phyloP scores from a whole-genome alignment of 306 rosid species.

The Rosa rugosa region DNA sequence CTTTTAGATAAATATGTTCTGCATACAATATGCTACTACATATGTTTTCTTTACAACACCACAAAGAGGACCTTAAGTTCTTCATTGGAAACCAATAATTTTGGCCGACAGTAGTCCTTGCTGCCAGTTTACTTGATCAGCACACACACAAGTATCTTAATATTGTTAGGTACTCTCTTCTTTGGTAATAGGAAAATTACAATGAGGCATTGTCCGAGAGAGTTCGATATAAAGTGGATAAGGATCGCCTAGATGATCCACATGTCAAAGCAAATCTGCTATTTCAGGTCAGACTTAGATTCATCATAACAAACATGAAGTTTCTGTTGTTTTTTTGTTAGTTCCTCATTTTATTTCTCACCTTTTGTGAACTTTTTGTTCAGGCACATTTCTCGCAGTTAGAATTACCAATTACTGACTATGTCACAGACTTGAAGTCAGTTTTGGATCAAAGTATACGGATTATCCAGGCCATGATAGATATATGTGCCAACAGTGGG shows the following conservation, averaged over 20 bases:
- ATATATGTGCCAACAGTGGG: constrained; percentile 93
- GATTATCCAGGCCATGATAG: constrained; percentile 97
- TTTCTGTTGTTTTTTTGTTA: constrained; percentile 16
- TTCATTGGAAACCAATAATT: neutral
- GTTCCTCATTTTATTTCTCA: constrained; percentile 21
- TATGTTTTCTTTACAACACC: neutral
- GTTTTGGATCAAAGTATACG: constrained; percentile 97
- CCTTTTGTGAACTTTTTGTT: constrained; percentile 11
- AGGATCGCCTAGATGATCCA: constrained; percentile 81
- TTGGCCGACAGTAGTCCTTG: neutral
- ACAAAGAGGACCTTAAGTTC: neutral
- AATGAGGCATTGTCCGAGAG: constrained; percentile 70
- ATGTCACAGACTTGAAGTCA: constrained; percentile 86
- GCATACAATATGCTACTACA: neutral
- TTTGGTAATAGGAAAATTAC: constrained; percentile 64
- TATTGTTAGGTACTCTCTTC: neutral
- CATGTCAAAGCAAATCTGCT: constrained; percentile 89
- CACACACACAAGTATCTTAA: neutral
- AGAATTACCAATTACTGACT: constrained; percentile 93
- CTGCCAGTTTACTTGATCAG: neutral
- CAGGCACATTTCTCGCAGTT: constrained; percentile 95
- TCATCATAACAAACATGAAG: constrained; percentile 8
- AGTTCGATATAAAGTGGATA: constrained; percentile 81
- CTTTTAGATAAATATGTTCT: neutral
- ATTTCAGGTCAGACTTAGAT: constrained; percentile 72